Evolutionary conservation across 1,139 yeast genomes (phyloP).

Genomic region (Protomyces lactucae-debilis): DNA sequence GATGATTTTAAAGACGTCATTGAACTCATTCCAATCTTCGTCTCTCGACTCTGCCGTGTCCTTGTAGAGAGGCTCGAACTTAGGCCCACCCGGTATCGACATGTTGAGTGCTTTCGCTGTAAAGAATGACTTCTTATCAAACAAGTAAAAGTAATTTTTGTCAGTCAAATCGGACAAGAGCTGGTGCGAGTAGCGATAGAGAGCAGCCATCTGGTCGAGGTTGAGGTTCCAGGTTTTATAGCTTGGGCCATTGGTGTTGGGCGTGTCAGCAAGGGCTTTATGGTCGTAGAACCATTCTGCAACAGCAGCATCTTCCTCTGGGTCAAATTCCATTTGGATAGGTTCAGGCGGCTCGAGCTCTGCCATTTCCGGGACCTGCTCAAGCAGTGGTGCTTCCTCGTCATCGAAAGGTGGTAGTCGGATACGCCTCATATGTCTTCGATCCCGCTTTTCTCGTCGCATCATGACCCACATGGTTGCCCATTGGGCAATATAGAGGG

Average conservation of each 20-base stretch:
- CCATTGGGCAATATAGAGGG: conserved; percentile 93
- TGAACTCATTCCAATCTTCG: conserved; percentile 85
- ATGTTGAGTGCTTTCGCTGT: conserved; percentile 87
- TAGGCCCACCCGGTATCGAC: conserved; percentile 93
- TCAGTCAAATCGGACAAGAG: conserved; percentile 56
- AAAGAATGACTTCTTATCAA: conserved; percentile 70
- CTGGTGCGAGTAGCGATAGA: conserved; percentile 65
- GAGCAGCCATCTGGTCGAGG: conserved; percentile 57
- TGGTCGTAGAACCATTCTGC: conserved; percentile 78
- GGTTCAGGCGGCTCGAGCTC: conserved; percentile 68
- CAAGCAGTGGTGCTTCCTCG: conserved; percentile 79
- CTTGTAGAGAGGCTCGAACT: conserved; percentile 81
- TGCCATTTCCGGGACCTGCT: conserved; percentile 74
- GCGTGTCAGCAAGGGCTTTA: conserved; percentile 59
- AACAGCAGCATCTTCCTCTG: conserved; percentile 54
- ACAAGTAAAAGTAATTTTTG: conserved; percentile 59
- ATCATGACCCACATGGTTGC: conserved; percentile 85
- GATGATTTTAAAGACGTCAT: conserved; percentile 78
- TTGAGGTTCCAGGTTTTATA: conserved; percentile 69
- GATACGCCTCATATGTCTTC: conserved; percentile 85
- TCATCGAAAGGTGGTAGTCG: conserved; percentile 95
- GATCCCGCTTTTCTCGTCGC: conserved; percentile 89
- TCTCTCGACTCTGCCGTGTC: conserved; percentile 55
- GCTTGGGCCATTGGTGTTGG: conserved; percentile 66
- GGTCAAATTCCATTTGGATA: conserved; percentile 59